A percentile compares a stretch with the other conserved stretches of the same genome.
Conservation (phyloP, 23 red algal species). For the Pyropia haitanensis region DNA sequence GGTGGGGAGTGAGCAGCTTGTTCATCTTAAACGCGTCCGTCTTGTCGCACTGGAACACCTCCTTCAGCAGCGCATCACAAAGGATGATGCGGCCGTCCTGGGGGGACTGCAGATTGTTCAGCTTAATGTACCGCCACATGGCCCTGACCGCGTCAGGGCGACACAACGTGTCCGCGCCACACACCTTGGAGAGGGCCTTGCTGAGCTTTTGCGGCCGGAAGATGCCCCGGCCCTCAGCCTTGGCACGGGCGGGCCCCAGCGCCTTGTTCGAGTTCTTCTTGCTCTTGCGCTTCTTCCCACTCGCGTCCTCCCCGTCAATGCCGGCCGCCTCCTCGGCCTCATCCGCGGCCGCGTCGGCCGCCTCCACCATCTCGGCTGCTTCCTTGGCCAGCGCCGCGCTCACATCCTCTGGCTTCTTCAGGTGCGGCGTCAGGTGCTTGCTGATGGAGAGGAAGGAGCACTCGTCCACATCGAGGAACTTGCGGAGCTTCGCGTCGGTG, state of each 20-base stretch:
- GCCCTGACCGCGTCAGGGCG: slow-evolving; percentile 53
- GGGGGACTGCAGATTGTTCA: slow-evolving; percentile 44
- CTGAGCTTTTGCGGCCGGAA: slow-evolving; percentile 24
- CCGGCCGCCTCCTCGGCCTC: slow-evolving; percentile 1
- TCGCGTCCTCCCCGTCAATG: neutral
- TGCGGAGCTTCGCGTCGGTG: slow-evolving; percentile 37
- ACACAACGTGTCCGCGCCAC: slow-evolving; percentile 26
- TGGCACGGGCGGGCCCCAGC: neutral
- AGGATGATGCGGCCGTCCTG: slow-evolving; percentile 13
- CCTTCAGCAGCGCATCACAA: slow-evolving; percentile 44
- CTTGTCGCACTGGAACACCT: slow-evolving; percentile 26
- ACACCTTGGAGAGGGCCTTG: slow-evolving; percentile 27
- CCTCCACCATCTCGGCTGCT: neutral
- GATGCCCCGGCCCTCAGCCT: slow-evolving; percentile 17
- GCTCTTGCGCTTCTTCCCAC: neutral
- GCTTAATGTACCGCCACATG: slow-evolving; percentile 66
- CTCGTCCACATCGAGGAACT: slow-evolving; percentile 28
- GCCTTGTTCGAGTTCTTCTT: slow-evolving; percentile 9
- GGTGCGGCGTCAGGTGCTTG: slow-evolving; percentile 35
- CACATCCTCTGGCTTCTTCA: slow-evolving; percentile 21
- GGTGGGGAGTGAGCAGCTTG: slow-evolving; percentile 30
- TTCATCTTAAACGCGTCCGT: slow-evolving; percentile 26
- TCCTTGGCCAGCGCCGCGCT: slow-evolving; percentile 27
- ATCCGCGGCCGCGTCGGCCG: neutral
- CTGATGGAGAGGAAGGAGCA: slow-evolving; percentile 36